Conservation (phyloP, 495 filamentous ascomycete species). For the Tuber borchii region DNA sequence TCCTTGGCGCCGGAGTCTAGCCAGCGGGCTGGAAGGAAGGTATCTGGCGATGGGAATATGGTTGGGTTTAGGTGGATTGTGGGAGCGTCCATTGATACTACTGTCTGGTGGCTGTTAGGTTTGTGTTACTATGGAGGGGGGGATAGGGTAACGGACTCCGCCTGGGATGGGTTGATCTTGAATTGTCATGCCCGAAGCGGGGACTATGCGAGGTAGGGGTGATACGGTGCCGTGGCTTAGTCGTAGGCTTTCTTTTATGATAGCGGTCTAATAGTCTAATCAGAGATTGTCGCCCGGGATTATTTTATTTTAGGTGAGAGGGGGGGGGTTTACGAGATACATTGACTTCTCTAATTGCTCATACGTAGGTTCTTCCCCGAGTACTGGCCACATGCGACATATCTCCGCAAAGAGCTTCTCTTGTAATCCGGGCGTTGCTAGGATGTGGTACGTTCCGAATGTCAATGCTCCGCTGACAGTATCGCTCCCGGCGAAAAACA, state of each 20-base stretch:
- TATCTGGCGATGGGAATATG: slow-evolving; percentile 46
- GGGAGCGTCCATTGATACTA: slow-evolving; percentile 45
- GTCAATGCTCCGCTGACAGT: slow-evolving; percentile 44
- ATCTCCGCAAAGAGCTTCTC: slow-evolving; percentile 42
- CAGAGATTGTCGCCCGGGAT: neutral
- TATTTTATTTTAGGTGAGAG: neutral
- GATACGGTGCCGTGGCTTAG: slow-evolving; percentile 28
- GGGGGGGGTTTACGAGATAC: slow-evolving; percentile 33
- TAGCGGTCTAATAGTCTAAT: slow-evolving; percentile 29
- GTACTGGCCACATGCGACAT: slow-evolving; percentile 37
- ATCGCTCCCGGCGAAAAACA: slow-evolving; percentile 47
- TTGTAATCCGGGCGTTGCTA: slow-evolving; percentile 34
- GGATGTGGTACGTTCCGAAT: slow-evolving; percentile 42
- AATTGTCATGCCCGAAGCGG: slow-evolving; percentile 22
- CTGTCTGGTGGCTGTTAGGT: slow-evolving; percentile 7
- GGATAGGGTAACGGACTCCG: slow-evolving; percentile 1
- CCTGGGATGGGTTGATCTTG: slow-evolving; percentile 33
- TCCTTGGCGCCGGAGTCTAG: slow-evolving; percentile 35
- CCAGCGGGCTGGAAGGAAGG: slow-evolving; percentile 49
- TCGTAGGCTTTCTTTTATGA: slow-evolving; percentile 41
- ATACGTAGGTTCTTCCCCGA: slow-evolving; percentile 34
- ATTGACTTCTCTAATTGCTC: slow-evolving; percentile 43
- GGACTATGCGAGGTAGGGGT: slow-evolving; percentile 19
- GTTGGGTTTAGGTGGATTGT: slow-evolving; percentile 45
- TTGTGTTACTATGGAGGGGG: neutral